Evolutionary conservation across 176 grass and related monocot genomes (phyloP).

Genomic region (Luzula sylvatica): DNA sequence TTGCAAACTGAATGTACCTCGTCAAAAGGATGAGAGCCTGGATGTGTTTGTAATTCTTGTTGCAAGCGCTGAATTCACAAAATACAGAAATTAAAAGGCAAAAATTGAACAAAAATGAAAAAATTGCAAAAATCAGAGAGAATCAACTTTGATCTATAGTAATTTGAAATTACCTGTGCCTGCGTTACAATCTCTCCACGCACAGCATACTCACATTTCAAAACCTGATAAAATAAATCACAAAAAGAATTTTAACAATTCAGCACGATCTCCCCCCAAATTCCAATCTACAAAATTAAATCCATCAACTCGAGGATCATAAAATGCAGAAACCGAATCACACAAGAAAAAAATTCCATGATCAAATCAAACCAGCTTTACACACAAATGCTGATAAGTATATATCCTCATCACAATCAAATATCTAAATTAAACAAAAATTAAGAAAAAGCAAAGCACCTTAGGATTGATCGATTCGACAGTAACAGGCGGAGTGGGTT

Average conservation of each 20-base stretch:
- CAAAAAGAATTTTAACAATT: slow-evolving; percentile 3
- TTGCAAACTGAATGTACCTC: slow-evolving; percentile 35
- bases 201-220: slow-evolving; percentile 89
- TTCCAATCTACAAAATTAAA: neutral
- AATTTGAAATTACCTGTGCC: slow-evolving; percentile 51
- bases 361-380: slow-evolving; percentile 1
- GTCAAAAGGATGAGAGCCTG: slow-evolving; percentile 79
- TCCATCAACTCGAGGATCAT: neutral
- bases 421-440: neutral
- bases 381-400: neutral
- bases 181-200: slow-evolving; percentile 83
- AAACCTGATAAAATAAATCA: slow-evolving; percentile 38
- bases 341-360: neutral
- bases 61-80: slow-evolving; percentile 57
- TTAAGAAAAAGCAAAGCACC: slow-evolving; percentile 15
- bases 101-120: neutral
- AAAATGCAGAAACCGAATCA: neutral
- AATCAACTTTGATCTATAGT: neutral
- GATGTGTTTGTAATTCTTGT: slow-evolving; percentile 58
- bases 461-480: slow-evolving; percentile 59
- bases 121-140: too few relatives aligned
- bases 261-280: neutral
- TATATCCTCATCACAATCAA: neutral
- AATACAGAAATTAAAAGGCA: slow-evolving; percentile 26
- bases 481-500: slow-evolving; percentile 25